Evolutionary conservation across 2,329 filamentous ascomycete species (phyloP).

Genomic region (Zymoseptoria crescenta): DNA sequence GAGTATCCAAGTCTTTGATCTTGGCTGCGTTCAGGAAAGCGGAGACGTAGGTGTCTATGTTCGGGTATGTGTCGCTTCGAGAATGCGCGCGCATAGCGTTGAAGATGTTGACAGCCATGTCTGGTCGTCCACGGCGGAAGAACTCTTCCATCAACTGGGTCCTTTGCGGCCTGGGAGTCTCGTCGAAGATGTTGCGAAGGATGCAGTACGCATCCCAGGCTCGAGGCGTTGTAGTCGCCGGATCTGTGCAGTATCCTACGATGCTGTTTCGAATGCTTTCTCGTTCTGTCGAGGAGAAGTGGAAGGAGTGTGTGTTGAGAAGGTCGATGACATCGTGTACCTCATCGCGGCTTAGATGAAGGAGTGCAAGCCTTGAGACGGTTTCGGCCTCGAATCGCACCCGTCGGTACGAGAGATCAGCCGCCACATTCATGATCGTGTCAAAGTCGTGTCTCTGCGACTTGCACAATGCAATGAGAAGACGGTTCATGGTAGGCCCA

Average conservation of each 20-base stretch:
- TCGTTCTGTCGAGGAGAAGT: conserved; percentile 64
- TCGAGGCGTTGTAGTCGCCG: conserved; percentile 53
- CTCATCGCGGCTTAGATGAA: conserved; percentile 70
- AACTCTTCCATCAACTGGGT: conserved; percentile 73
- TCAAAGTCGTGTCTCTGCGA: conserved; percentile 57
- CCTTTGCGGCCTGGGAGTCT: conserved; percentile 56
- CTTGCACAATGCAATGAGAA: conserved; percentile 61
- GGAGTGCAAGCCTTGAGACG: conserved; percentile 61
- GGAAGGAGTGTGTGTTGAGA: conserved; percentile 64
- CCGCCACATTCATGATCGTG: conserved; percentile 63
- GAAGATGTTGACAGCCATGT: conserved; percentile 82
- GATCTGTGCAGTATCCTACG: conserved; percentile 59
- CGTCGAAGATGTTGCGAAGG: conserved; percentile 51
- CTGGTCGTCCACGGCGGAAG: conserved; percentile 67
- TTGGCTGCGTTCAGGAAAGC: conserved; percentile 64
- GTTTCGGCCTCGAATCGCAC: conserved; percentile 66
- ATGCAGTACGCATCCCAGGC: conserved; percentile 55
- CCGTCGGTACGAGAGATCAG: conserved; percentile 62
- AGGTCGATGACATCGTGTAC: conserved; percentile 73
- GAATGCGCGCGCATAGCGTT: conserved; percentile 84
- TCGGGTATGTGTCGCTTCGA: conserved; percentile 57
- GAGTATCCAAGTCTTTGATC: conserved; percentile 43
- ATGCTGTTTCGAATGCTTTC: conserved; percentile 58
- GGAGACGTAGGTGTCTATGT: conserved; percentile 63
- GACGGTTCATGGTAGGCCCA: conserved; percentile 58